These are phyloP conservation scores for Hypoxylon sp. DNA, from an alignment of 2,329 filamentous ascomycete genomes.

Conservation along the genomic window DNA sequence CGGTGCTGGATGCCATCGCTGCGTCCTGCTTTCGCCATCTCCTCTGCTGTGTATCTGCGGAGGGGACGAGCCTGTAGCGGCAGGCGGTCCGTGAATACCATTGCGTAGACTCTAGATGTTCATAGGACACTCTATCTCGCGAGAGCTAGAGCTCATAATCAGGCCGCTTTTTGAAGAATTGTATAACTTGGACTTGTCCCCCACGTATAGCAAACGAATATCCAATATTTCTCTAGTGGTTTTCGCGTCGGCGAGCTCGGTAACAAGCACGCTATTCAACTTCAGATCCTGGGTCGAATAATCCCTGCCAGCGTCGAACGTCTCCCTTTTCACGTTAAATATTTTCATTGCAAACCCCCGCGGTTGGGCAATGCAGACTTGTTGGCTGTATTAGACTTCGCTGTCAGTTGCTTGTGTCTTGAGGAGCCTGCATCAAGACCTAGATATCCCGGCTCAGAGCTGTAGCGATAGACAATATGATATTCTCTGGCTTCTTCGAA, in stretches of 20 bases:
- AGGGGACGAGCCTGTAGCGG: slow-evolving; percentile 63
- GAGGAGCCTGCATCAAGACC: slow-evolving; percentile 53
- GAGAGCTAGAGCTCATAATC: slow-evolving; percentile 55
- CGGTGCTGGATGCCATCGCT: slow-evolving; percentile 57
- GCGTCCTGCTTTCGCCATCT: slow-evolving; percentile 53
- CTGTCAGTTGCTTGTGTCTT: background rate
- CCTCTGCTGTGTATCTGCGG: slow-evolving; percentile 57
- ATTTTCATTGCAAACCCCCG: slow-evolving; percentile 65
- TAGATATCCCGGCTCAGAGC: slow-evolving; percentile 45
- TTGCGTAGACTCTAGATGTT: slow-evolving; percentile 54
- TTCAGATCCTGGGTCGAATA: slow-evolving; percentile 59
- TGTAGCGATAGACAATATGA: slow-evolving; percentile 28
- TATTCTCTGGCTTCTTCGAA: slow-evolving; percentile 51
- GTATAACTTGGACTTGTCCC: slow-evolving; percentile 57
- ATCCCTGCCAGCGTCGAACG: slow-evolving; percentile 57
- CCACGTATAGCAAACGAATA: slow-evolving; percentile 58
- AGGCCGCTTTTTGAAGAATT: slow-evolving; percentile 54
- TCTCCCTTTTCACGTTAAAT: slow-evolving; percentile 62
- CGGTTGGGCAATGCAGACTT: slow-evolving; percentile 60
- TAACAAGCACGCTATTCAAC: slow-evolving; percentile 64
- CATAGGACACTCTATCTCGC: slow-evolving; percentile 58
- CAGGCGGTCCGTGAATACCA: slow-evolving; percentile 64
- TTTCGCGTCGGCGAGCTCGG: slow-evolving; percentile 60
- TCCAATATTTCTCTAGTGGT: slow-evolving; percentile 62
- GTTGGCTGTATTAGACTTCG: background rate